Percentiles rank a stretch among this genome's conserved stretches.
phyloP scores from a whole-genome alignment of 2,329 filamentous ascomycete species.

The Fusarium udum region DNA sequence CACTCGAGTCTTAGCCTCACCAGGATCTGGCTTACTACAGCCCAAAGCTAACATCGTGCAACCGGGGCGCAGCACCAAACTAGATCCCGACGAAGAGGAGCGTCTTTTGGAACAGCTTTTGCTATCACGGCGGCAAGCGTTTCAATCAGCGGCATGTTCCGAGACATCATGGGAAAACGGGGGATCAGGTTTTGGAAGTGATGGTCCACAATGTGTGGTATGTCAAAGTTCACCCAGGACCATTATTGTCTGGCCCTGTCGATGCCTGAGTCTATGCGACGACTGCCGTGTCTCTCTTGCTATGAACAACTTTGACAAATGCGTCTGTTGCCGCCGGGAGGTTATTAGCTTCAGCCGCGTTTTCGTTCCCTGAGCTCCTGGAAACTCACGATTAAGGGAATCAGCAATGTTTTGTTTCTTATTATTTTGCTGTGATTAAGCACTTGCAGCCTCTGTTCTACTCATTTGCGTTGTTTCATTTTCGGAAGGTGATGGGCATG shows the following conservation, averaged over 20 bases:
- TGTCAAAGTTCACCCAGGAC: slow-evolving; percentile 88
- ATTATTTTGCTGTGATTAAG: not conserved
- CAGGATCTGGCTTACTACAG: slow-evolving; percentile 39
- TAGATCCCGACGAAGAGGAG: slow-evolving; percentile 68
- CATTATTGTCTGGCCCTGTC: slow-evolving; percentile 95
- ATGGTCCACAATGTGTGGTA: slow-evolving; percentile 88
- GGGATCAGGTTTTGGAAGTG: slow-evolving; percentile 74
- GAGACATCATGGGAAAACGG: slow-evolving; percentile 70
- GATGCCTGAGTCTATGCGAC: slow-evolving; percentile 92
- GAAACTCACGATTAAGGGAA: not conserved
- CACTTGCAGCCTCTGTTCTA: slow-evolving; percentile 43
- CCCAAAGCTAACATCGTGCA: slow-evolving; percentile 15
- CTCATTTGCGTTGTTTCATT: slow-evolving; percentile 9
- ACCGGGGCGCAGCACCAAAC: slow-evolving; percentile 48
- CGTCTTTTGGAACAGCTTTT: slow-evolving; percentile 69
- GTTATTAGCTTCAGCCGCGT: slow-evolving; percentile 90
- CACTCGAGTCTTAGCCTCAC: slow-evolving; percentile 64
- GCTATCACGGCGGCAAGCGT: slow-evolving; percentile 57
- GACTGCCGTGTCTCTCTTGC: slow-evolving; percentile 93
- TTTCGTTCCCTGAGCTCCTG: slow-evolving; percentile 72
- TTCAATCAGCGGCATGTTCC: slow-evolving; percentile 13
- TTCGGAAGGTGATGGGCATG: slow-evolving; percentile 23
- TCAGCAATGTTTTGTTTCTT: not conserved
- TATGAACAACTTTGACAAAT: slow-evolving; percentile 97
- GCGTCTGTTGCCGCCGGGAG: slow-evolving; percentile 90